These are phyloP conservation scores for Rhodotorula glutinis DNA, from an alignment of 1,284 basidiomycete species.

Conservation along the genomic window DNA sequence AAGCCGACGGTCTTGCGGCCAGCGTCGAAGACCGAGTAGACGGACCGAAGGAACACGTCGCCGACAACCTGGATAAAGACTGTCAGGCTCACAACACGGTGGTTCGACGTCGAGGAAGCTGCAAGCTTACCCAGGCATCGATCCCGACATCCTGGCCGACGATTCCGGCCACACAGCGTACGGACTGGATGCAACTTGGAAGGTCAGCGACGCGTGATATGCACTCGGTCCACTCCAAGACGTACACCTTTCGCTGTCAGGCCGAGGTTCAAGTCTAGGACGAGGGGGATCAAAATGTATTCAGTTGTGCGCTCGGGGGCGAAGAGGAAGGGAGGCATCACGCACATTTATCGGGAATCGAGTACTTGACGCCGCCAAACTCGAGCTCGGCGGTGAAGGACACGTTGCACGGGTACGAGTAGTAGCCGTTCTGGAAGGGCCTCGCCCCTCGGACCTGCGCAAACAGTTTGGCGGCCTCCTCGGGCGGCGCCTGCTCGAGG, in stretches of 20 bases:
- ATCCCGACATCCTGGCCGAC: slow-evolving; percentile 47
- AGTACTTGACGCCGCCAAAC: slow-evolving; percentile 13
- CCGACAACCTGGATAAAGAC: background rate
- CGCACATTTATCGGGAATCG: slow-evolving; percentile 5
- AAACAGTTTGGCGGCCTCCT: slow-evolving; percentile 52
- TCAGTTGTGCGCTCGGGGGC: background rate
- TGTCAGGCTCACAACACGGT: no score
- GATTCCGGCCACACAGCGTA: slow-evolving; percentile 43
- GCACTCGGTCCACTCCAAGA: background rate
- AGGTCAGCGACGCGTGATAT: background rate
- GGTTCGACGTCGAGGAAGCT: slow-evolving; percentile 10
- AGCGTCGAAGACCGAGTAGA: slow-evolving; percentile 50
- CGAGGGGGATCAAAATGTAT: background rate
- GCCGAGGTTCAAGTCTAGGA: slow-evolving; percentile 39
- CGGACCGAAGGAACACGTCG: slow-evolving; percentile 42
- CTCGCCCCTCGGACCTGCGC: slow-evolving; percentile 52
- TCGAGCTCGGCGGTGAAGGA: slow-evolving; percentile 3
- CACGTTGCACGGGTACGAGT: background rate
- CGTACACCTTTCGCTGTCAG: slow-evolving; percentile 22
- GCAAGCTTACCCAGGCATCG: slow-evolving; percentile 49
- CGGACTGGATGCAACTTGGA: background rate
- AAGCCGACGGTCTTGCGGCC: slow-evolving; percentile 51
- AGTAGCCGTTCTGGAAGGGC: slow-evolving; percentile 38
- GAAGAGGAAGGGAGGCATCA: background rate
- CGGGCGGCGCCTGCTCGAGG: slow-evolving; percentile 41